These are phyloP conservation scores for Carex myosuroides DNA, from an alignment of 176 grass and related monocot species.

Conservation along the genomic window DNA sequence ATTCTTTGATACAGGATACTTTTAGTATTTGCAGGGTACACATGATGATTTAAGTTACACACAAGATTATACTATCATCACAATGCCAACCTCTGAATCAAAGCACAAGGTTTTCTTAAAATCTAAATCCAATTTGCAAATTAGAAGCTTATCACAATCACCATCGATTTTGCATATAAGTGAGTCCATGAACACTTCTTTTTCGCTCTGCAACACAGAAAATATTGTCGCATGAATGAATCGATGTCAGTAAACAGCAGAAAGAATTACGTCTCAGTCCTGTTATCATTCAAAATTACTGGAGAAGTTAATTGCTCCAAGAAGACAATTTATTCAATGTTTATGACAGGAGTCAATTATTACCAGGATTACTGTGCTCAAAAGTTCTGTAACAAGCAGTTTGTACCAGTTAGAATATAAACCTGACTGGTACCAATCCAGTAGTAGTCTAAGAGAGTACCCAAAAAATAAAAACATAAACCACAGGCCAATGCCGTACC, in stretches of 20 bases:
- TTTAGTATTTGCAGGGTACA: not conserved
- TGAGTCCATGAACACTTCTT: conserved; percentile 93
- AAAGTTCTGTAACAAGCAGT: not conserved
- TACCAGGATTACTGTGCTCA: not conserved
- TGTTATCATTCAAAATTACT: not conserved
- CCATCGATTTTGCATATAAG: conserved; percentile 87
- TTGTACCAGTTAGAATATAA: not conserved
- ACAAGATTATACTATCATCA: not conserved
- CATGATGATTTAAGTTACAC: not conserved
- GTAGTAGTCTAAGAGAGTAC: not conserved
- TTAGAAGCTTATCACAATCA: conserved; percentile 77
- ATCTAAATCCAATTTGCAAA: conserved; percentile 83
- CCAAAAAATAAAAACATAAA: not conserved
- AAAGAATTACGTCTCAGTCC: not conserved
- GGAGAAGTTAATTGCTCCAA: not conserved
- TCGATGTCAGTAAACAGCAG: not conserved
- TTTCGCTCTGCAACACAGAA: conserved; percentile 48
- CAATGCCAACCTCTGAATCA: conserved; percentile 57
- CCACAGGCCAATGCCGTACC: not conserved
- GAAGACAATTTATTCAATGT: not conserved
- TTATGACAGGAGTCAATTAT: not conserved
- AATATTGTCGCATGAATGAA: conserved; percentile 14
- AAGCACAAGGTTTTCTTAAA: conserved; percentile 81
- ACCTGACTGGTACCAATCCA: not conserved
- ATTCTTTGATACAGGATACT: not conserved